A percentile compares a stretch with the other conserved stretches of the same genome.
Evolutionary conservation across 1,284 basidiomycete genomes (phyloP).

Genomic region (Rhodotorula glutinis): DNA sequence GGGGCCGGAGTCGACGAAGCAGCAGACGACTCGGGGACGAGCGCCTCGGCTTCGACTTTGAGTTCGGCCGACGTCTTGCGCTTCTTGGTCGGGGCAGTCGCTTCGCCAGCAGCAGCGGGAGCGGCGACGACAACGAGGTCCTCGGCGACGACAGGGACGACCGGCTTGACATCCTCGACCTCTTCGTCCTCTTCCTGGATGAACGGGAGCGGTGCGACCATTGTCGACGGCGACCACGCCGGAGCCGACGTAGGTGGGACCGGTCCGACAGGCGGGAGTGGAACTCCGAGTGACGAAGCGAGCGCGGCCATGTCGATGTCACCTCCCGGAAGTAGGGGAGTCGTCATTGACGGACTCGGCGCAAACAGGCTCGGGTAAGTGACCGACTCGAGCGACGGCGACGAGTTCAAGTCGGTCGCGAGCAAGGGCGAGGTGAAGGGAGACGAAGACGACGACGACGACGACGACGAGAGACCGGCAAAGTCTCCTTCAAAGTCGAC

Average conservation of each 20-base stretch:
- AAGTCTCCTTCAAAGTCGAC: constrained; percentile 17
- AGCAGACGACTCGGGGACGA: constrained; percentile 22
- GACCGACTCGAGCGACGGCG: not conserved
- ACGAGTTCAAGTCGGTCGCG: not conserved
- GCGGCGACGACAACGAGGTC: not conserved
- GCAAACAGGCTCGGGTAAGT: constrained; percentile 17
- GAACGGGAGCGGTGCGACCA: not conserved
- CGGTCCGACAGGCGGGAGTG: not conserved
- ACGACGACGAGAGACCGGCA: not conserved
- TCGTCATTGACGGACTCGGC: not conserved
- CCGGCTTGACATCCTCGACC: constrained; percentile 25
- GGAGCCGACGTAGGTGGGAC: not conserved
- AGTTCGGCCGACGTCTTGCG: constrained; percentile 28
- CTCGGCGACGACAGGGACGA: not conserved
- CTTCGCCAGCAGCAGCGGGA: not conserved
- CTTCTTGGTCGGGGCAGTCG: not conserved
- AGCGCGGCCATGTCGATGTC: not conserved
- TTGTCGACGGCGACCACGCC: not conserved
- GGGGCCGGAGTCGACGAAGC: no score
- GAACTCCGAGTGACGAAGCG: constrained; percentile 2
- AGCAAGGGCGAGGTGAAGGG: constrained; percentile 6
- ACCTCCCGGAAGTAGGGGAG: not conserved
- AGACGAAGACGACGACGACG: not conserved
- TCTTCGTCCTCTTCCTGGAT: constrained; percentile 8
- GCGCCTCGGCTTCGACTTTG: constrained; percentile 17